These are phyloP conservation scores for Arthrobotrys megalospora DNA, from an alignment of 2,329 filamentous ascomycete species.

Conservation along the genomic window DNA sequence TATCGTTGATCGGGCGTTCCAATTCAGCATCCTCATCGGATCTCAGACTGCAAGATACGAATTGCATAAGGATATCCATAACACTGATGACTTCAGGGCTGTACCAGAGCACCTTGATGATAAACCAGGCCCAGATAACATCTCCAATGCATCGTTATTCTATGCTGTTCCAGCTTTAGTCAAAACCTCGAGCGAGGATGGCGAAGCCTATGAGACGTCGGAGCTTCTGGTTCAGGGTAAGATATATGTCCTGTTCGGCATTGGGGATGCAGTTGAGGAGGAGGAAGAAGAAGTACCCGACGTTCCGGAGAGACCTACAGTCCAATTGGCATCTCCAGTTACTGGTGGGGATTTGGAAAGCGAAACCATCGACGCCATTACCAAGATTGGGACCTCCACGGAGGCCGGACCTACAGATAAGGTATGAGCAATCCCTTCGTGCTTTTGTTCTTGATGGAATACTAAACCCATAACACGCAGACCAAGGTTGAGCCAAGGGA, in stretches of 20 bases:
- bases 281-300: background rate
- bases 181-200: slow-evolving; percentile 48
- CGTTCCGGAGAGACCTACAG: slow-evolving; percentile 14
- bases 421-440: slow-evolving; percentile 12
- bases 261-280: slow-evolving; percentile 20
- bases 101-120: slow-evolving; percentile 46
- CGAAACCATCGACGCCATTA: slow-evolving; percentile 27
- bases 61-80: slow-evolving; percentile 17
- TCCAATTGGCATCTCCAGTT: slow-evolving; percentile 52
- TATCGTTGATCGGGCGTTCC: slow-evolving; percentile 48
- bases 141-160: slow-evolving; percentile 29
- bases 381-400: background rate
- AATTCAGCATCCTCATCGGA: slow-evolving; percentile 56
- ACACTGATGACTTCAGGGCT: slow-evolving; percentile 36
- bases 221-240: slow-evolving; percentile 43
- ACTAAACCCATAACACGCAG: slow-evolving; percentile 1
- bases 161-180: slow-evolving; percentile 46
- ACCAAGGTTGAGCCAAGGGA: background rate
- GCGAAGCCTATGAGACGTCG: slow-evolving; percentile 31
- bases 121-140: slow-evolving; percentile 12
- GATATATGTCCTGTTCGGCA: slow-evolving; percentile 43
- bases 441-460: slow-evolving; percentile 6
- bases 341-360: slow-evolving; percentile 44
- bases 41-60: slow-evolving; percentile 44
- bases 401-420: background rate